Base-by-base conservation (phyloP, 768 basidiomycete genomes). In the Boletus patriciae region DNA sequence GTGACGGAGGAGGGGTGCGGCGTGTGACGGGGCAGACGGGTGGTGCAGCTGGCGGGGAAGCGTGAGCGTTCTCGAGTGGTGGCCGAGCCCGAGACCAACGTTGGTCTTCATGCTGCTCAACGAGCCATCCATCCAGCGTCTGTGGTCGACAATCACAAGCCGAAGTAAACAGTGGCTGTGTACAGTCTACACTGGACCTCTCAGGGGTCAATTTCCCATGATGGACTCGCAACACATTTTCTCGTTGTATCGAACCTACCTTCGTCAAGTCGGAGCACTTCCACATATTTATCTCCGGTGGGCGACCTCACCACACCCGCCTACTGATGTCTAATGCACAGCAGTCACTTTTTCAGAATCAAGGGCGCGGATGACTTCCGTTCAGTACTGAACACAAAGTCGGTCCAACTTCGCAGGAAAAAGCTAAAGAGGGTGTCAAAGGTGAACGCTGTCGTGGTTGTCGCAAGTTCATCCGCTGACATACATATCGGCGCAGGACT, bases 281-380 rank as follows among this genome's bases (percentile, higher is more conserved):
- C 80, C 80, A 10, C 76, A 79, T 52, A 53, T 61, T 15, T 77
- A 82, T 65, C 75, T 82, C 55, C 78, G 80, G 80, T 81, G 59
- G 5, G 66, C 46, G 31, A 23, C 37, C 58, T 63, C 36, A 16
- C 29, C 19, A 8, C 23, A 12, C 3, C 4, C 25, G 23, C 21
- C 16, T 10, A 25, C 23, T 9, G 13, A 45, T 37, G 48, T 46
- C 60, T 62, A 33, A 64, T 42, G 1, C 12, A 4, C 34, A 37
- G 4, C 65, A 90, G 88, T 29, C 80, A 80, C 48, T 89, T 90
- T 68, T 90, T 83, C 70, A 79, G 76, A 57, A 66, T 87, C 50
- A 84, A 84, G 62, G 78, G 77, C 25, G 74, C 74, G 31, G 82
- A 87, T 65, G 86, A 85, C 67, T 73, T 85, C 42, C 78, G 78